phyloP scores from a whole-genome alignment of 2,329 filamentous ascomycete genomes.

The Graphiopsis chlorocephala region DNA sequence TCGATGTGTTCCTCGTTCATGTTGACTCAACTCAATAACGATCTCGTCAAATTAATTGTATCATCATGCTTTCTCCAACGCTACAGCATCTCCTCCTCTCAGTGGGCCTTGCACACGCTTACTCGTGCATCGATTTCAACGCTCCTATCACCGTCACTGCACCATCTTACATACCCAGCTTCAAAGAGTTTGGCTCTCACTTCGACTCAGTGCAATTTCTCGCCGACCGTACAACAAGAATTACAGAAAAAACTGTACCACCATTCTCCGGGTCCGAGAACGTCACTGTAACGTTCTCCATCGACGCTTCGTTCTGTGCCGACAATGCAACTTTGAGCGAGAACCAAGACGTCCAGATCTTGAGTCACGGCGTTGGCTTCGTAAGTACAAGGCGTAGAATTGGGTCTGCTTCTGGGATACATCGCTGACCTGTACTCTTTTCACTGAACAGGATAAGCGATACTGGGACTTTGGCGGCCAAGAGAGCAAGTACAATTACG shows the following conservation, averaged over 20 bases:
- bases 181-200: conserved; percentile 20
- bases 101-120: neutral
- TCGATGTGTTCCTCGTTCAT: too few species aligned
- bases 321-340: neutral
- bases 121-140: conserved; percentile 17
- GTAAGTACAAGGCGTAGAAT: neutral
- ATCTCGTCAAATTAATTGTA: neutral
- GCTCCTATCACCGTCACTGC: conserved; percentile 16
- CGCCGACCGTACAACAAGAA: conserved; percentile 12
- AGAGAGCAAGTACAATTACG: conserved; percentile 22
- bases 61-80: neutral
- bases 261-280: conserved; percentile 15
- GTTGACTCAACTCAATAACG: too few species aligned
- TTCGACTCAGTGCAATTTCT: conserved; percentile 20
- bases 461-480: conserved; percentile 22
- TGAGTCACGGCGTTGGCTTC: conserved; percentile 25
- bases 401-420: neutral
- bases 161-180: conserved; percentile 13
- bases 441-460: conserved; percentile 14
- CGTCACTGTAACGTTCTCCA: conserved; percentile 17
- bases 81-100: neutral
- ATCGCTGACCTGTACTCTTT: neutral
- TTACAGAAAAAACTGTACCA: conserved; percentile 2
- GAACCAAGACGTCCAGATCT: conserved; percentile 18
- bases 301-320: conserved; percentile 22